Evolutionary conservation across 1,139 yeast genomes (phyloP), one percentile per base, ranked within the genome.

Genomic region (Tardiomyces blankii): DNA sequence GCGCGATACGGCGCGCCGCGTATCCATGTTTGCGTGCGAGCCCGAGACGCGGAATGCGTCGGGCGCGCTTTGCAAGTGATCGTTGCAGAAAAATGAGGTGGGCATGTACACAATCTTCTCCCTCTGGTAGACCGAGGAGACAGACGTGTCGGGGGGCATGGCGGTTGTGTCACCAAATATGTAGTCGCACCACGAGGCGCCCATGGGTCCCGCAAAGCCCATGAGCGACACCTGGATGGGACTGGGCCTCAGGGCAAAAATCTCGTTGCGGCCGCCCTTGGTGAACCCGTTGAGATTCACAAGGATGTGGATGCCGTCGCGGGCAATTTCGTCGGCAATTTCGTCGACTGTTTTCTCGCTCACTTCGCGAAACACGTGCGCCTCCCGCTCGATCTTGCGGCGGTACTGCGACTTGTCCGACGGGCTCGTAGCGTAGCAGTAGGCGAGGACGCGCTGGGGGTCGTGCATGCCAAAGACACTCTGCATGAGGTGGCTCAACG

Each of bases 161-260:
- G 53, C 38, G 6, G 49, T 47, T 16, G 43, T 38, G 46, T 62
- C 66, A 1, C 61, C 65, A 11, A 62, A 49, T 18, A 62, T 45
- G 43, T 62, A 62, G 44, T 62, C 66, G 42, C 58, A 54, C 66
- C 66, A 62, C 18, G 54, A 57, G 7, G 61, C 63, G 2, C 65
- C 66, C 48, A 62, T 48, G 13, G 64, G 56, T 2, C 67, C 66
- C 2, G 67, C 66, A 49, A 62, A 63, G 3, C 67, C 67, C 64
- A 63, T 61, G 12, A 63, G 49, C 2, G 64, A 50, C 11, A 63
- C 48, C 42, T 61, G 64, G n/a, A 63, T 49, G 2, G 67, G 67
- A 32, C 62, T 59, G 4, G 65, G 63, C 9, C 66, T 49, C 12
- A 60, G 55, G 2, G 66, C 65, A 48, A 63, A 63, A 2, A 63